Evolutionary conservation across 2,329 filamentous ascomycete species (phyloP).

Genomic region (Hypoxylon rubiginosum): DNA sequence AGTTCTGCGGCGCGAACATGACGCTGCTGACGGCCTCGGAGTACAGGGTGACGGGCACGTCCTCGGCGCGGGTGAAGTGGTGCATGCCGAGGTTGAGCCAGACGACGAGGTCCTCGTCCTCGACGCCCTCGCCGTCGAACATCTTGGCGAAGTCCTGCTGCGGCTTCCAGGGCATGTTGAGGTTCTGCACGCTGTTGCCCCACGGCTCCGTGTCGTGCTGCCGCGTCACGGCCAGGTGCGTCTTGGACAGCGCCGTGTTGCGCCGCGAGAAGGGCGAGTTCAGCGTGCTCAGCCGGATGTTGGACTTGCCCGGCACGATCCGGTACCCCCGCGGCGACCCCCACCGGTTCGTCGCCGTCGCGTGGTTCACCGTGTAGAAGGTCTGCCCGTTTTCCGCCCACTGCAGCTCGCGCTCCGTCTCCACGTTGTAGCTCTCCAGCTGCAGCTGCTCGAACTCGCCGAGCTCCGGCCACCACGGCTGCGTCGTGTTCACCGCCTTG

Average conservation of each 20-base stretch:
- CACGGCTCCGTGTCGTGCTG: slow-evolving; percentile 62
- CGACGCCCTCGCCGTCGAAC: slow-evolving; percentile 59
- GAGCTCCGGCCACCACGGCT: slow-evolving; percentile 53
- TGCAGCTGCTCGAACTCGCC: slow-evolving; percentile 50
- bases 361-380: slow-evolving; percentile 57
- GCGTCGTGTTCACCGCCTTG: slow-evolving; percentile 44
- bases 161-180: slow-evolving; percentile 52
- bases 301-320: slow-evolving; percentile 54
- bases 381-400: slow-evolving; percentile 55
- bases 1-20: slow-evolving; percentile 58
- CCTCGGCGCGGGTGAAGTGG: slow-evolving; percentile 60
- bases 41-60: slow-evolving; percentile 53
- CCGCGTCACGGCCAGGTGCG: slow-evolving; percentile 57
- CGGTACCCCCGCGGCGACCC: slow-evolving; percentile 59
- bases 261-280: slow-evolving; percentile 54
- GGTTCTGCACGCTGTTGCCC: slow-evolving; percentile 52
- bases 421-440: slow-evolving; percentile 49
- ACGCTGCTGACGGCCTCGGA: slow-evolving; percentile 58
- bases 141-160: slow-evolving; percentile 60
- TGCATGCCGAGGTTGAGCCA: slow-evolving; percentile 68
- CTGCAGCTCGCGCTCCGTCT: slow-evolving; percentile 48
- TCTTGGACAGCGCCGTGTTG: slow-evolving; percentile 53
- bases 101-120: slow-evolving; percentile 58
- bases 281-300: slow-evolving; percentile 54
- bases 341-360: slow-evolving; percentile 55